Conservation (phyloP, 2,329 filamentous ascomycete genomes). For the Epichloe sp. region DNA sequence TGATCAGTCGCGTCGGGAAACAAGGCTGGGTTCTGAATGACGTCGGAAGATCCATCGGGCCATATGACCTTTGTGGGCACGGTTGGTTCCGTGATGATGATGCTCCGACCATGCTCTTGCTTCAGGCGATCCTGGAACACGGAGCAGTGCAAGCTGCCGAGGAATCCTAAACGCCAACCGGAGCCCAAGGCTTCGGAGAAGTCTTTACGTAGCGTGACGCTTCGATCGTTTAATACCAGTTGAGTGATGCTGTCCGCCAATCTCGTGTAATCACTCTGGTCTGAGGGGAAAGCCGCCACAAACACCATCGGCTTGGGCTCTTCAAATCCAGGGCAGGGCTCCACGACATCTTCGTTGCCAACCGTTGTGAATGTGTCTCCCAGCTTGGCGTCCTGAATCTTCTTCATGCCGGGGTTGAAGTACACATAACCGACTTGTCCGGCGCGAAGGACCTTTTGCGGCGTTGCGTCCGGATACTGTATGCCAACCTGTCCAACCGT, state of each 20-base stretch:
- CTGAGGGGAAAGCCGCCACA: conserved; percentile 88
- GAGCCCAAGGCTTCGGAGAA: conserved; percentile 86
- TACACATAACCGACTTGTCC: conserved; percentile 94
- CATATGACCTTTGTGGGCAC: conserved; percentile 83
- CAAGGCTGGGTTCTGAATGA: conserved; percentile 74
- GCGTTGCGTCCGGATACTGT: conserved; percentile 79
- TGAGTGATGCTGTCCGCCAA: conserved; percentile 91
- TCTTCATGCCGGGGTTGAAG: conserved; percentile 98
- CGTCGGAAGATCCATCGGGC: conserved; percentile 60
- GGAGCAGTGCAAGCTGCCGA: conserved; percentile 97
- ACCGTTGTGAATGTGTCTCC: conserved; percentile 88
- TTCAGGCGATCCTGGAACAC: conserved; percentile 93
- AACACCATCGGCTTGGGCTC: conserved; percentile 99
- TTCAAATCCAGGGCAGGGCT: conserved; percentile 82
- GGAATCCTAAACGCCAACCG: conserved; percentile 85
- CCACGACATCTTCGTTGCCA: conserved; percentile 61
- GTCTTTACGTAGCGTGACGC: conserved; percentile 87
- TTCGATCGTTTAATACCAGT: conserved; percentile 86
- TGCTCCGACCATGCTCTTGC: conserved; percentile 85
- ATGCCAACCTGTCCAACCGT: conserved; percentile 94
- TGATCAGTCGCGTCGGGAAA: conserved; percentile 60
- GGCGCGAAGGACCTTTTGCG: conserved; percentile 67
- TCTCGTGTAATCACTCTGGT: conserved; percentile 75
- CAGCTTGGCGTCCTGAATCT: conserved; percentile 86
- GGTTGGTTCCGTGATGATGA: conserved; percentile 93